These are phyloP conservation scores for Fusarium globosum DNA, from an alignment of 2,329 filamentous ascomycete genomes.

Conservation along the genomic window DNA sequence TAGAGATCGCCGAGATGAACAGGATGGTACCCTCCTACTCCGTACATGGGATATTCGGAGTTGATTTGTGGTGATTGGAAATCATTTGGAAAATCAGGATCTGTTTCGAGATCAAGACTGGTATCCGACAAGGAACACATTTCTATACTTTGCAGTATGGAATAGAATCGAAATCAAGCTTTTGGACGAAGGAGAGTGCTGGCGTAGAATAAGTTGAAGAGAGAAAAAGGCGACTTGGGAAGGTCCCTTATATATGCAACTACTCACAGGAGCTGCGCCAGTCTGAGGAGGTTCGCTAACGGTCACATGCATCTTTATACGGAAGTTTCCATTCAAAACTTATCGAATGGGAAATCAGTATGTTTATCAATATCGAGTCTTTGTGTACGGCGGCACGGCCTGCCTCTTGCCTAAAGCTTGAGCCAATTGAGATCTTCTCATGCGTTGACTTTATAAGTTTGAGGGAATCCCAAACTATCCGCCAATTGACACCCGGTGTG, in stretches of 20 bases:
- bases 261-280: too few species aligned
- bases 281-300: not conserved
- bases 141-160: fast-evolving
- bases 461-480: too few species aligned
- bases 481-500: too few species aligned
- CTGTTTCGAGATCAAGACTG: not conserved
- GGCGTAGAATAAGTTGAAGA: not conserved
- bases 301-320: too few species aligned
- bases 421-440: too few species aligned
- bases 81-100: not conserved
- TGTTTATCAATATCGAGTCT: not conserved
- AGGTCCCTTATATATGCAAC: not conserved
- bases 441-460: too few species aligned
- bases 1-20: not conserved
- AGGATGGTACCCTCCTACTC: not conserved
- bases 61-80: not conserved
- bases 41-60: not conserved
- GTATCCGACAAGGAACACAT: not conserved
- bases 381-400: not conserved
- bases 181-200: fast-evolving
- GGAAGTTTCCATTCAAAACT: too few species aligned
- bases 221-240: not conserved
- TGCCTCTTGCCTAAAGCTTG: too few species aligned
- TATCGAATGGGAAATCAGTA: not conserved
- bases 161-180: too few species aligned